Percentiles rank a stretch among this genome's conserved stretches.
Conservation (phyloP, 495 filamentous ascomycete species). For the Clavariopsis aquatica region DNA sequence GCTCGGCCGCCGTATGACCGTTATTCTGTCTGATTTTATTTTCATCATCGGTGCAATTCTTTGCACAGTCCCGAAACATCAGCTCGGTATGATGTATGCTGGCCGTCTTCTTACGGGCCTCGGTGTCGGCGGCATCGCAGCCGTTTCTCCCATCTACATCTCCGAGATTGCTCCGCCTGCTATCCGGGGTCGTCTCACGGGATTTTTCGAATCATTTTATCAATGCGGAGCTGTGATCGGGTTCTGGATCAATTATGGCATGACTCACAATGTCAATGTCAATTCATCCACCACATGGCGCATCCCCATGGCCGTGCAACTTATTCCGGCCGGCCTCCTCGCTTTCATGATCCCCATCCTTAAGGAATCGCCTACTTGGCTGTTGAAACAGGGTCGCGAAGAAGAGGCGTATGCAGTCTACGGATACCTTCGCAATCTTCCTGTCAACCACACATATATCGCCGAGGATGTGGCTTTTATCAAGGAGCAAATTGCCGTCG, state of each 20-base stretch:
- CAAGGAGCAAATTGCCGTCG: conserved; percentile 40
- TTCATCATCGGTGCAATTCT: conserved; percentile 40
- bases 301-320: conserved; percentile 40
- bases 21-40: conserved; percentile 36
- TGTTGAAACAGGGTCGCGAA: conserved; percentile 32
- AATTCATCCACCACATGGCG: conserved; percentile 30
- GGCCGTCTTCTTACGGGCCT: conserved; percentile 42
- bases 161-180: conserved; percentile 40
- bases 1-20: conserved; percentile 40
- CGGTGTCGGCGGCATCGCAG: conserved; percentile 39
- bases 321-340: conserved; percentile 39
- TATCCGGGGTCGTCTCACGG: conserved; percentile 39
- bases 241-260: conserved; percentile 43
- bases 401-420: conserved; percentile 34
- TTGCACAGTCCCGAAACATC: conserved; percentile 34
- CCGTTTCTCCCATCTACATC: conserved; percentile 40
- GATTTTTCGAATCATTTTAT: conserved; percentile 42
- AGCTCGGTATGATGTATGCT: conserved; percentile 36
- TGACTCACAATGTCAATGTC: conserved; percentile 34
- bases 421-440: conserved; percentile 38
- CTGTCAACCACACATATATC: conserved; percentile 38
- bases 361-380: conserved; percentile 31
- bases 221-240: conserved; percentile 43
- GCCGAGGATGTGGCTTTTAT: conserved; percentile 39
- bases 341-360: conserved; percentile 34